Evolutionary conservation across 352 stramenopile species (phyloP).

Genomic region (Pythium scleroteichum): DNA sequence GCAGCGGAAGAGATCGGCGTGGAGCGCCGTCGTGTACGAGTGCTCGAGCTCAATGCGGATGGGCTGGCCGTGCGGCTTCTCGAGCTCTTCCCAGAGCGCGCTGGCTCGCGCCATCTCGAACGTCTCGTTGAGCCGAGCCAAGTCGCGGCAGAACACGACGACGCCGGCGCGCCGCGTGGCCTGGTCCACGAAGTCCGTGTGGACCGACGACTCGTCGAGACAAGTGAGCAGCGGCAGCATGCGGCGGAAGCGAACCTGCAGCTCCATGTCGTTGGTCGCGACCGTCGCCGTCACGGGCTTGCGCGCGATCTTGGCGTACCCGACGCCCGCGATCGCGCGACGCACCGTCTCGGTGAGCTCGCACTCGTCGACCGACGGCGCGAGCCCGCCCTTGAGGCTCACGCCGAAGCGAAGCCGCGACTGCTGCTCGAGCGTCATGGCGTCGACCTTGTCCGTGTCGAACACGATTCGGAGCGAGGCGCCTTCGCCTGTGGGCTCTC

Average conservation of each 20-base stretch:
- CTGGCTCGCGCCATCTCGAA: slow-evolving; percentile 15
- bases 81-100: slow-evolving; percentile 18
- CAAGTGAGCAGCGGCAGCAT: slow-evolving; percentile 28
- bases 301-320: slow-evolving; percentile 20
- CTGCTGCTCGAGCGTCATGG: slow-evolving; percentile 21
- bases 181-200: slow-evolving; percentile 31
- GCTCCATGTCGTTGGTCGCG: slow-evolving; percentile 4
- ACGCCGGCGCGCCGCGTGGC: slow-evolving; percentile 22
- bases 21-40: slow-evolving; percentile 25
- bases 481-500: slow-evolving; percentile 5
- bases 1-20: slow-evolving; percentile 20
- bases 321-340: not conserved
- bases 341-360: slow-evolving; percentile 16
- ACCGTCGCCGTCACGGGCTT: slow-evolving; percentile 7
- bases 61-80: slow-evolving; percentile 29
- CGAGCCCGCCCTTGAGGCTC: slow-evolving; percentile 14
- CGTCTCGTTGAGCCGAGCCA: slow-evolving; percentile 9
- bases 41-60: slow-evolving; percentile 32
- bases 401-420: slow-evolving; percentile 15
- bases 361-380: slow-evolving; percentile 15
- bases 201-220: slow-evolving; percentile 21
- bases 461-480: slow-evolving; percentile 13
- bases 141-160: slow-evolving; percentile 23
- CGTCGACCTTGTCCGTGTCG: slow-evolving; percentile 13
- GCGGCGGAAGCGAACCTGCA: slow-evolving; percentile 16